Evolutionary conservation across 2,329 filamentous ascomycete species (phyloP).

Genomic region (Emericellopsis atlantica): DNA sequence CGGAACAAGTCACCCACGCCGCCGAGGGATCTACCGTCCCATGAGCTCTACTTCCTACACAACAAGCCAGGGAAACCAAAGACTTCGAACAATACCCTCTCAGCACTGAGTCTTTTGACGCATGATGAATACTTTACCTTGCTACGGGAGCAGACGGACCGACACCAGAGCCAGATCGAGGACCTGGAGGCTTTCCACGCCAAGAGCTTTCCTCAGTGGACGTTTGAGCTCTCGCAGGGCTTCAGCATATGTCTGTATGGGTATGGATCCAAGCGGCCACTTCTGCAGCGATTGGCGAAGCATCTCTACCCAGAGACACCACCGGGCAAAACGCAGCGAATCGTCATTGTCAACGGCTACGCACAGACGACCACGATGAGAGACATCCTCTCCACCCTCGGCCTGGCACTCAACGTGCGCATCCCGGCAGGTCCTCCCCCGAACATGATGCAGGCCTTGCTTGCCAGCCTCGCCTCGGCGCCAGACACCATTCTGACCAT

Average conservation of each 20-base stretch:
- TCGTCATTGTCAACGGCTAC: slow-evolving; percentile 85
- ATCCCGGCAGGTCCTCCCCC: slow-evolving; percentile 50
- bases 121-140: slow-evolving; percentile 81
- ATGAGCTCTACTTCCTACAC: slow-evolving; percentile 90
- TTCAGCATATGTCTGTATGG: slow-evolving; percentile 90
- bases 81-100: slow-evolving; percentile 77
- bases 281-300: slow-evolving; percentile 65
- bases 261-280: slow-evolving; percentile 73
- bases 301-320: slow-evolving; percentile 35
- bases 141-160: slow-evolving; percentile 51
- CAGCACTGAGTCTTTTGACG: slow-evolving; percentile 62
- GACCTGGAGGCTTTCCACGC: slow-evolving; percentile 65
- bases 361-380: slow-evolving; percentile 50
- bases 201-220: slow-evolving; percentile 81
- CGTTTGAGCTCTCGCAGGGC: slow-evolving; percentile 73
- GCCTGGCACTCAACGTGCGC: slow-evolving; percentile 44
- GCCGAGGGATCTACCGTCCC: slow-evolving; percentile 67
- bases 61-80: slow-evolving; percentile 71
- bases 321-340: slow-evolving; percentile 19
- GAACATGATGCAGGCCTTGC: slow-evolving; percentile 55
- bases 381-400: slow-evolving; percentile 59
- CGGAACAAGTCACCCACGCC: slow-evolving; percentile 57
- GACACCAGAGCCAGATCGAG: slow-evolving; percentile 56
- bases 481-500: slow-evolving; percentile 41
- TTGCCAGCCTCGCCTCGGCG: slow-evolving; percentile 40